Evolutionary conservation across 805 yeast genomes (phyloP), one percentile per base, ranked within the genome.

Genomic region (Ogataea kodamae): DNA sequence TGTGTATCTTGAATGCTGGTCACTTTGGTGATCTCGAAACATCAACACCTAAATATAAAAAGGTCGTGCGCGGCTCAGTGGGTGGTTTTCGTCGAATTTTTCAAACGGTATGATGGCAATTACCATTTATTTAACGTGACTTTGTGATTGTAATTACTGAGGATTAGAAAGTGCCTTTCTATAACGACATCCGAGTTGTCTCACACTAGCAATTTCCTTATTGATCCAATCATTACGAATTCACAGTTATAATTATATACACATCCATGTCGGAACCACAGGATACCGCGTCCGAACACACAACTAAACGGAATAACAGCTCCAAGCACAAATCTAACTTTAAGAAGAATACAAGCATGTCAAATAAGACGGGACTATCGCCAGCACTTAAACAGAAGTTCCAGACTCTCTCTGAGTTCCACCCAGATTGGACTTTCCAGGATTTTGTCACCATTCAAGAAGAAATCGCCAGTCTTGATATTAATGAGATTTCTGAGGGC

Each of bases 341-440:
- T 45, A 72, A 67, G 56, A 66, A 65, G 58, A 60, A 59, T 50
- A 61, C 55, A 43, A 54, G 43, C 39, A 25, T 35, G 12, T 20
- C 40, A 40, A 55, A 35, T 17, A 29, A 33, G 8, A 32, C 34
- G 8, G 40, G 39, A 7, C 32, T 43, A 10, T 41, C 48, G 11
- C 22, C 39, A 25, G 59, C 52, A 31, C 42, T 64, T 30, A 64
- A 60, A 44, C 45, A 52, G 33, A 60, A 72, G 56, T 66, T 75
- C 39, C 62, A 62, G 34, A 75, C 83, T 22, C 73, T 90, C 49
- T 61, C 70, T 31, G 97, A 90, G 62, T 70, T 92, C 68, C 89
- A 92, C 66, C 95, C 97, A 26, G 96, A 85, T 56, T 92, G 98
- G 98, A 74, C 84, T 29, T 68, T 72, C 35, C 95, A 84, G 18